phyloP scores from a whole-genome alignment of 116 monocot species.

The Zostera marina region DNA sequence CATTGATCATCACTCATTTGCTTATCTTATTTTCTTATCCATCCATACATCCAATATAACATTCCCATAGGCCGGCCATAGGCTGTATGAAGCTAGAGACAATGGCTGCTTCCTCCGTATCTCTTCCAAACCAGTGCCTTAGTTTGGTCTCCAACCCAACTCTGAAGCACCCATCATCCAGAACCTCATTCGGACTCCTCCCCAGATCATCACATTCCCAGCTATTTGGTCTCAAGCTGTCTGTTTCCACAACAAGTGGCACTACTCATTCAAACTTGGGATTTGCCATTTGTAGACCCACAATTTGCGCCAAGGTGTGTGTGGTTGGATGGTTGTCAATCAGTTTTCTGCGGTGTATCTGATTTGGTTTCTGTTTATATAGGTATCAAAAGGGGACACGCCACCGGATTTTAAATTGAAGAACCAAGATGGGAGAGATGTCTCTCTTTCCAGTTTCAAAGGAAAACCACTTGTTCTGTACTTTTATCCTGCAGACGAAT shows the following conservation, averaged over 20 bases:
- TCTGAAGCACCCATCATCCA: conserved; percentile 15
- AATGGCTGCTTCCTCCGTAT: conserved; percentile 11
- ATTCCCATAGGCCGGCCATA: no score
- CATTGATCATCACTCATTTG: no score
- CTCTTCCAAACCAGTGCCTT: conserved; percentile 12
- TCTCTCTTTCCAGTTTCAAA: conserved; percentile 54
- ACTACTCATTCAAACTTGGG: not conserved
- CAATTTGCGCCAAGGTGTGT: conserved; percentile 8
- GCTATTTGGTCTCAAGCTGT: conserved; percentile 36
- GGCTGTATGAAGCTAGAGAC: no score
- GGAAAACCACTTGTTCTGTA: conserved; percentile 83
- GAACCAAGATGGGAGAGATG: conserved; percentile 69
- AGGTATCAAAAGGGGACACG: conserved; percentile 65
- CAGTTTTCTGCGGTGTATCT: not conserved
- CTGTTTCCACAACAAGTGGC: not conserved
- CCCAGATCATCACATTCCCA: conserved; percentile 34
- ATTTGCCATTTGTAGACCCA: not conserved
- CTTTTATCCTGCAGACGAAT: conserved; percentile 93
- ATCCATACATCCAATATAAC: no score
- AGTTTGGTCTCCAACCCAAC: conserved; percentile 16
- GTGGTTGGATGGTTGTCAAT: not conserved
- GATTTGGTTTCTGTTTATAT: conserved; percentile 2
- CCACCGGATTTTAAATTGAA: conserved; percentile 64
- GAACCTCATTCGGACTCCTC: conserved; percentile 7
- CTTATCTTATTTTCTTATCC: no score